A percentile compares a stretch with the other conserved stretches of the same genome.
These are phyloP conservation scores for Bruguiera hainesii DNA, from an alignment of 441 rosid species.

Conservation along the genomic window DNA sequence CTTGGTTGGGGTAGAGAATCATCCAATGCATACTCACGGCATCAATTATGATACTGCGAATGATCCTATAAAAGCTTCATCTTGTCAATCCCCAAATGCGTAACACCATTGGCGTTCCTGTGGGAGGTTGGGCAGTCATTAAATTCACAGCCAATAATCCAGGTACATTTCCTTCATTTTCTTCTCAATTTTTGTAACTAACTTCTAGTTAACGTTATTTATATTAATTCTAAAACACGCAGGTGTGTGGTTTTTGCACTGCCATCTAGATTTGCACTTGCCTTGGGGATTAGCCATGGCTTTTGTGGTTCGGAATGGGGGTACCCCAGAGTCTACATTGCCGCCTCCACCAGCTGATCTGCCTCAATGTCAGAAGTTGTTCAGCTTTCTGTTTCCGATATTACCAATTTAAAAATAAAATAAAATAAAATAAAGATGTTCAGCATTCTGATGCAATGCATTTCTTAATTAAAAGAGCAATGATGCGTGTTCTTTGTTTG, in stretches of 20 bases:
- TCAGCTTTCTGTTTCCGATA: too few species aligned
- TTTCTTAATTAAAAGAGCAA: too few species aligned
- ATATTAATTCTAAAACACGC: neutral
- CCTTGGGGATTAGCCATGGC: conserved; percentile 61
- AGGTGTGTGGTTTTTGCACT: conserved; percentile 82
- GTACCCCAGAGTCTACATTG: conserved; percentile 46
- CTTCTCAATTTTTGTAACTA: too few species aligned
- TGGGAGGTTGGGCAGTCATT: conserved; percentile 87
- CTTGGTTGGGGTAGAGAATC: conserved; percentile 54
- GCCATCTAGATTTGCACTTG: conserved; percentile 75
- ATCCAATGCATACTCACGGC: conserved; percentile 88
- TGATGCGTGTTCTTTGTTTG: too few species aligned
- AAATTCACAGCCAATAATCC: conserved; percentile 82
- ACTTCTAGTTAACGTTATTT: too few species aligned
- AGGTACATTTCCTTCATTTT: conserved; percentile 30
- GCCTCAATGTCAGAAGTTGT: conserved; percentile 45
- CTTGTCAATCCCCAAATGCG: conserved; percentile 52
- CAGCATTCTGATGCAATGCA: too few species aligned
- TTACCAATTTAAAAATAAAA: too few species aligned
- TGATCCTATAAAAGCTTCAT: conserved; percentile 48
- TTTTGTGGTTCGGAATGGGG: conserved; percentile 69
- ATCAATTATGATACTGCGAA: conserved; percentile 44
- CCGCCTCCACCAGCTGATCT: conserved; percentile 83
- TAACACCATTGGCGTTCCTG: conserved; percentile 78
- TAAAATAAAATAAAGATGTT: too few species aligned